These are phyloP conservation scores for Uromyces viciae-fabae DNA, from an alignment of 1,284 basidiomycete genomes.

Conservation along the genomic window DNA sequence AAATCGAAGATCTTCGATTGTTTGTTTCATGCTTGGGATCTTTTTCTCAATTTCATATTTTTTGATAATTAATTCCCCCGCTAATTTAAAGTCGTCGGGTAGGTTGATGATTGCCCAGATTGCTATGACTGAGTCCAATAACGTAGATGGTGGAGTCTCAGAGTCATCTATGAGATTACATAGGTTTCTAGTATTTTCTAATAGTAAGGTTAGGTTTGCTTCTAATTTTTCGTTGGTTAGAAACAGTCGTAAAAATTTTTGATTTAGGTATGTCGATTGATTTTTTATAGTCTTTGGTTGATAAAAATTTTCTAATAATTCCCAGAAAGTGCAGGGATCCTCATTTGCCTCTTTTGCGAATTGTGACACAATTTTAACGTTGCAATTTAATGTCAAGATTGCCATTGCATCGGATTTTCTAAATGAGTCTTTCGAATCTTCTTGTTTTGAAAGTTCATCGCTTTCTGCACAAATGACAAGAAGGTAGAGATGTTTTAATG, in stretches of 20 bases:
- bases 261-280: background rate
- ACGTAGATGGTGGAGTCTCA: background rate
- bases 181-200: background rate
- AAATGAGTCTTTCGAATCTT: background rate
- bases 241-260: background rate
- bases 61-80: background rate
- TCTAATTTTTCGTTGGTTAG: background rate
- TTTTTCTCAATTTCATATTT: background rate
- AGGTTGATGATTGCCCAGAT: background rate
- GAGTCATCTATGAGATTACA: background rate
- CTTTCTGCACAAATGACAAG: background rate
- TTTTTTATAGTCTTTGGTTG: constrained; percentile 5
- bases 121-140: background rate
- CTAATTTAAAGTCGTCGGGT: background rate
- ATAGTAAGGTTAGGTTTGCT: background rate
- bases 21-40: background rate
- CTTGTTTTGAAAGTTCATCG: too few relatives aligned
- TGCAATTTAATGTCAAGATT: constrained; percentile 1
- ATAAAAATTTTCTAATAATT: too few relatives aligned
- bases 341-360: background rate
- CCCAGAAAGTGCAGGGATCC: background rate
- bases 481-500: background rate
- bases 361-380: background rate
- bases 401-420: background rate
- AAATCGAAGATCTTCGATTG: background rate